phyloP scores from a whole-genome alignment of 208 protist genomes.

The Polymyxa betae region DNA sequence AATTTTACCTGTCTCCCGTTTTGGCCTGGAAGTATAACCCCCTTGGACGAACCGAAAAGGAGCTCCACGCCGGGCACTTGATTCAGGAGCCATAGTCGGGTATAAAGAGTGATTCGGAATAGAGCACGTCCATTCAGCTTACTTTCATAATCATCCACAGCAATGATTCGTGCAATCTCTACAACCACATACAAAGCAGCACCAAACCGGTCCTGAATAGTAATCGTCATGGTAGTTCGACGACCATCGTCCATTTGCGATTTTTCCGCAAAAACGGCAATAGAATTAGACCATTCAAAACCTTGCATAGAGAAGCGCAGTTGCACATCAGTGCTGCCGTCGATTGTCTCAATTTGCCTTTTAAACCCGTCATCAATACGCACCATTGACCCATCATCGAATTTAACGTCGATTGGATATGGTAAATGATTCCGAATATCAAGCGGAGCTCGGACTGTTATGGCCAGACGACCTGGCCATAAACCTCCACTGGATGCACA shows the following conservation, averaged over 20 bases:
- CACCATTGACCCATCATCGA: neutral
- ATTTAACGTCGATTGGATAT: neutral
- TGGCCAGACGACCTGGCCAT: slow-evolving; percentile 1
- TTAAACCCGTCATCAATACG: neutral
- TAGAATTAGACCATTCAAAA: slow-evolving; percentile 20
- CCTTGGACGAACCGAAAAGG: slow-evolving; percentile 5
- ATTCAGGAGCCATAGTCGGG: slow-evolving; percentile 17
- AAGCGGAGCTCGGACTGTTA: neutral
- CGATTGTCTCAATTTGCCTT: slow-evolving; percentile 10
- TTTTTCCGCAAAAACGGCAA: neutral
- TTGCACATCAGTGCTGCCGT: neutral
- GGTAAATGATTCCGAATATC: neutral
- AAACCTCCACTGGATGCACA: neutral
- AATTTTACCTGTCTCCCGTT: neutral
- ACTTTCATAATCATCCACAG: neutral
- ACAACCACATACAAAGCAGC: neutral
- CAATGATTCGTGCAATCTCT: neutral
- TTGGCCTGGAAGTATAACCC: neutral
- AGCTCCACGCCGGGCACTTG: neutral
- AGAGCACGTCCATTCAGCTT: slow-evolving; percentile 20
- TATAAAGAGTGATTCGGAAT: neutral
- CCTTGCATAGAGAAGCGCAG: slow-evolving; percentile 1
- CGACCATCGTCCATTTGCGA: no score
- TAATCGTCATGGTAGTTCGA: no score
- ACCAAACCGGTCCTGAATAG: no score